Evolutionary conservation across 2,329 filamentous ascomycete species (phyloP).

Genomic region (Colletotrichum tofieldiae): DNA sequence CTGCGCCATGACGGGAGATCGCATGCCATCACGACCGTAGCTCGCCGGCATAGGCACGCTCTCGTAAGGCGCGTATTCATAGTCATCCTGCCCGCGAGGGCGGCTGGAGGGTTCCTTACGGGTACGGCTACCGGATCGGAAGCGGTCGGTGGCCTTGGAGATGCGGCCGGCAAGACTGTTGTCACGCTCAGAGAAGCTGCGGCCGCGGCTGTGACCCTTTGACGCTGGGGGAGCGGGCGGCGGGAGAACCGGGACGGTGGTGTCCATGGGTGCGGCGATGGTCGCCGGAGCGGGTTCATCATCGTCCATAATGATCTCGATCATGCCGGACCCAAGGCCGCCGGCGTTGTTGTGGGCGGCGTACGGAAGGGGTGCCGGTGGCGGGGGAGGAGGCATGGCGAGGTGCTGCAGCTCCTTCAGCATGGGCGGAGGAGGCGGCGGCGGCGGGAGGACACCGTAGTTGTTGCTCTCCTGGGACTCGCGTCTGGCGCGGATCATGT

Average conservation of each 20-base stretch:
- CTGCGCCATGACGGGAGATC: conserved; percentile 48
- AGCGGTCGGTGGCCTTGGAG: conserved; percentile 71
- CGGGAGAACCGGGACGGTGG: conserved; percentile 61
- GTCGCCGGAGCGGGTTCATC: conserved; percentile 57
- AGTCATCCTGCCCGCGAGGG: conserved; percentile 56
- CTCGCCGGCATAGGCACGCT: conserved; percentile 58
- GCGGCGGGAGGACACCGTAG: conserved; percentile 65
- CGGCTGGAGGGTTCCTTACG: conserved; percentile 62
- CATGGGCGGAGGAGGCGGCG: conserved; percentile 70
- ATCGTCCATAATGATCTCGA: conserved; percentile 78
- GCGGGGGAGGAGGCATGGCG: conserved; percentile 73
- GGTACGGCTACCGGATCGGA: conserved; percentile 72
- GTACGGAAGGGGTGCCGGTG: conserved; percentile 71
- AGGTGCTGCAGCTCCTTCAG: conserved; percentile 76
- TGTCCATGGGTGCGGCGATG: conserved; percentile 58
- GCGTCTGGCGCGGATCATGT: conserved; percentile 50
- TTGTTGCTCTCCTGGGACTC: conserved; percentile 52
- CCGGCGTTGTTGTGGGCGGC: conserved; percentile 58
- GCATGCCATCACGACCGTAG: conserved; percentile 56
- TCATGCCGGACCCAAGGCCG: conserved; percentile 68
- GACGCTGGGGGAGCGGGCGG: conserved; percentile 60
- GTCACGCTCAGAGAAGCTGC: conserved; percentile 66
- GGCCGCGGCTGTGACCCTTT: conserved; percentile 69
- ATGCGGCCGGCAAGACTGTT: conserved; percentile 68
- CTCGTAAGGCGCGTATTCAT: conserved; percentile 59